phyloP scores from a whole-genome alignment of 352 stramenopile genomes.

The Phytophthora sansomeana region DNA sequence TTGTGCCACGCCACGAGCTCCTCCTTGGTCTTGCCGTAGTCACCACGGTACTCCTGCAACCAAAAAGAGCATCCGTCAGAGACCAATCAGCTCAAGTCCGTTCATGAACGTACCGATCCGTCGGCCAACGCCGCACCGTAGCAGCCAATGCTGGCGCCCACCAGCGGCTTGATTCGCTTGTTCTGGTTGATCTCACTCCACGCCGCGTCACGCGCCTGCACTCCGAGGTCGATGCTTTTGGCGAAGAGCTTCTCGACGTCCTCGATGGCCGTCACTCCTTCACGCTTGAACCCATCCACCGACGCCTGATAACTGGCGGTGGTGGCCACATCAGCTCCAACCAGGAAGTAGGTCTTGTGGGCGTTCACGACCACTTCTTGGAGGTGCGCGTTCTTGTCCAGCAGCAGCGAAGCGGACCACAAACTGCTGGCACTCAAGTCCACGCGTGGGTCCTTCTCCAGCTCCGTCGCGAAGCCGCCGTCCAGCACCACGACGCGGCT shows the following conservation, averaged over 20 bases:
- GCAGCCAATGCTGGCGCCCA: conserved; percentile 88
- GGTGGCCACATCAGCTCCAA: conserved; percentile 81
- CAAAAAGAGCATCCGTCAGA: conserved; percentile 2
- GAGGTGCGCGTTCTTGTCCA: conserved; percentile 58
- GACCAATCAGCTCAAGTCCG: conserved; percentile 2
- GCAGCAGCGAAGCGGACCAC: conserved; percentile 79
- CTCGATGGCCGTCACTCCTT: conserved; percentile 48
- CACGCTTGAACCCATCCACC: conserved; percentile 80
- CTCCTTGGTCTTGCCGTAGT: conserved; percentile 75
- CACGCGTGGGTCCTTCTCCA: conserved; percentile 78
- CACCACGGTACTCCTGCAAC: conserved; percentile 84
- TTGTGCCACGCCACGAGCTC: conserved; percentile 83
- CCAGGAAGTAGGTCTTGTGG: conserved; percentile 80
- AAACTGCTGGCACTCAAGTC: conserved; percentile 60
- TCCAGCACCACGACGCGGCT: conserved; percentile 70
- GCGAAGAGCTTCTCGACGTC: conserved; percentile 74
- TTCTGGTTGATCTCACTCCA: conserved; percentile 55
- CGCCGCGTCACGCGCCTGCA: conserved; percentile 63
- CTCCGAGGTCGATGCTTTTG: conserved; percentile 80
- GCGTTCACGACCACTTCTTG: conserved; percentile 69
- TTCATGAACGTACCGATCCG: conserved; percentile 64
- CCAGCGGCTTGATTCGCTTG: conserved; percentile 65
- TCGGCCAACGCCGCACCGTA: conserved; percentile 87
- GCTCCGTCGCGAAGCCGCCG: conserved; percentile 77
- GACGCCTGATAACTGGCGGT: conserved; percentile 90